Percentiles rank a stretch among this genome's conserved stretches.
These are phyloP conservation scores for Sporothrix curviconia DNA, from an alignment of 2,329 filamentous ascomycete genomes.

Conservation along the genomic window DNA sequence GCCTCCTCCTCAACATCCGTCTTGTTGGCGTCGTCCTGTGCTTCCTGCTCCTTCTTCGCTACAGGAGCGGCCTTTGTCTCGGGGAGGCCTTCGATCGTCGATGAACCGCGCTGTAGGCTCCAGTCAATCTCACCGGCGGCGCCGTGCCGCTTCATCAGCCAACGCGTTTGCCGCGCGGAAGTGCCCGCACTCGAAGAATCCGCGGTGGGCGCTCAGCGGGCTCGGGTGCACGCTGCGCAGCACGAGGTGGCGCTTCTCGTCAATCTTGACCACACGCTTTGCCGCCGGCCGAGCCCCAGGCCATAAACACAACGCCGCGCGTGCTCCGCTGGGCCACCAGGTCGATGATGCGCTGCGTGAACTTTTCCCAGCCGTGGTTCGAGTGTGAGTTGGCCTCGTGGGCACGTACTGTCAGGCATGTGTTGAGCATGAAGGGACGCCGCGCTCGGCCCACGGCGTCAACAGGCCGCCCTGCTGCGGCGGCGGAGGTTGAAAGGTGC, in stretches of 20 bases:
- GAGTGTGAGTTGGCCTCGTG: constrained; percentile 82
- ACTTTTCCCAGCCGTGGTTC: constrained; percentile 82
- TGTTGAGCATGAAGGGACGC: constrained; percentile 84
- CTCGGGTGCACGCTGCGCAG: constrained; percentile 86
- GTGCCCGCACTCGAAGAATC: constrained; percentile 79
- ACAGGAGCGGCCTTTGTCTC: constrained; percentile 17
- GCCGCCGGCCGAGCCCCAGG: constrained; percentile 83
- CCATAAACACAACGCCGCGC: constrained; percentile 84
- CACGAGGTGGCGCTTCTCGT: constrained; percentile 69
- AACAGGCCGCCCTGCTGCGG: constrained; percentile 74
- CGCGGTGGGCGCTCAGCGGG: constrained; percentile 75
- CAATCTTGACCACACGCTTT: constrained; percentile 68
- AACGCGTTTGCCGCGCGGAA: constrained; percentile 76
- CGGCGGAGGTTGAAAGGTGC: constrained; percentile 67
- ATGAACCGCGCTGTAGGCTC: constrained; percentile 46
- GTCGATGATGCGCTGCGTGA: constrained; percentile 90
- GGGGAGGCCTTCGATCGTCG: constrained; percentile 20
- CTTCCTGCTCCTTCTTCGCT: constrained; percentile 14
- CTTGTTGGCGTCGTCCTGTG: constrained; percentile 23
- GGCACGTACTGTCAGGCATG: constrained; percentile 85
- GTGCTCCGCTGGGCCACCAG: constrained; percentile 70
- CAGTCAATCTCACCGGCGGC: constrained; percentile 78
- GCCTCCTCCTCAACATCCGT: constrained; percentile 23
- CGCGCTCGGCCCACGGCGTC: constrained; percentile 88
- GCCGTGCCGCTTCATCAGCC: constrained; percentile 74